Evolutionary conservation across 768 basidiomycete species (phyloP), one percentile per base, ranked within the genome.

Genomic region (Boletus barrowsii): DNA sequence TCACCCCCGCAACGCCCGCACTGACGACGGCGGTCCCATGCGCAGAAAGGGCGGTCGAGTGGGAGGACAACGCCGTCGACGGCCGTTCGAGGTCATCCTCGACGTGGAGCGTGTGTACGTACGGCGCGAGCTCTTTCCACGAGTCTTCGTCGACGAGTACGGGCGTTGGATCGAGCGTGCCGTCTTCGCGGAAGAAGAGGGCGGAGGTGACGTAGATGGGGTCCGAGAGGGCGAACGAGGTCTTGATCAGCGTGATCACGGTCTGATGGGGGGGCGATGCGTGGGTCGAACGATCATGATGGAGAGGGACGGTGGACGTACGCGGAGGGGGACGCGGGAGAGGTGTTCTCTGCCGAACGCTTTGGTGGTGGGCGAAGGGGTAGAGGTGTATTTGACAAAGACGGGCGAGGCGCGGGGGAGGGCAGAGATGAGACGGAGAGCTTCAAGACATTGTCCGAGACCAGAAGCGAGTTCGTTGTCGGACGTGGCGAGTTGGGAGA

Each of bases 391-490:
- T 44, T 62, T 58, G 22, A 70, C 59, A 10, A 60, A 63, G 7
- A 70, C 53, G 10, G 68, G 68, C 0, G 66, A 72, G 9, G 66
- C 45, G 18, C 70, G 56, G 0, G 68, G 66, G 18, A 70, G 61
- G 1, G 62, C 57, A 18, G 68, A 63, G 49, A 72, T 59, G 37
- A 72, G 70, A 8, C 68, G 63, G 7, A 70, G 67, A 0, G 68
- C 68, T 42, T 72, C 68, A 24, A 68, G 64, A n/a, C 70, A 72
- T 17, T 72, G 68, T 0, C 68, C 68, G 13, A 70, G 60, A 2
- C 68, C 70, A 0, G 68, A 68, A 1, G 70, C 70, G 13, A 72
- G 55, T 26, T 72, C 64, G 52, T 72, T 70, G 42, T 64, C 68
- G 14, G 70, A 70, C 1, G 70, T 61, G 20, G 68, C 60, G 42